Conservation (phyloP, 2,329 filamentous ascomycete genomes). For the Arachnomyces sp. region DNA sequence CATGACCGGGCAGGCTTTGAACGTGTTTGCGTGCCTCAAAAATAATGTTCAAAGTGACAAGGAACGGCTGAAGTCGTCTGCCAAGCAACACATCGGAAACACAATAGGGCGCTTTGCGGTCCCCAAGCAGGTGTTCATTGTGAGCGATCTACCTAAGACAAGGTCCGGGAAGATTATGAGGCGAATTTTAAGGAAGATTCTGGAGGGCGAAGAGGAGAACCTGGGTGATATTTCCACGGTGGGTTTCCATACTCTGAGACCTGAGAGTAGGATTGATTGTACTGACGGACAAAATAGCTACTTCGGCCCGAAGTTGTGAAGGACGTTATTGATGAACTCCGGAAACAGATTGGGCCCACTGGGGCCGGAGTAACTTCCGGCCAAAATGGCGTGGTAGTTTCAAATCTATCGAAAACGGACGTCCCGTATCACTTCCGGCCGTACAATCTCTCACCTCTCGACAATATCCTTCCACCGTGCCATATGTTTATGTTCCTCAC, state of each 20-base stretch:
- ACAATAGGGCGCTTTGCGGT: conserved; percentile 88
- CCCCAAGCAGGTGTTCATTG: conserved; percentile 74
- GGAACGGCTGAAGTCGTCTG: too few relatives aligned
- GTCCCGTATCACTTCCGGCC: conserved; percentile 1
- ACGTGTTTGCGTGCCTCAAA: conserved; percentile 82
- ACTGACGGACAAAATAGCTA: too few relatives aligned
- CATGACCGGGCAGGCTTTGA: conserved; percentile 83
- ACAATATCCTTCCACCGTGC: conserved; percentile 5
- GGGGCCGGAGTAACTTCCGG: too few relatives aligned
- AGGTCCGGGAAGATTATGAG: conserved; percentile 93
- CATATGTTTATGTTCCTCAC: conserved; percentile 6
- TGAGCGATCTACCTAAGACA: conserved; percentile 84
- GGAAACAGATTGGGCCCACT: too few relatives aligned
- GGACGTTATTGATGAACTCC: too few relatives aligned
- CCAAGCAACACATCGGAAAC: conserved; percentile 80
- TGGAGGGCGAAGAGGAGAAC: conserved; percentile 85
- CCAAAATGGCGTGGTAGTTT: too few relatives aligned
- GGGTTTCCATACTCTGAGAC: conserved; percentile 25
- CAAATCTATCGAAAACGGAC: background rate
- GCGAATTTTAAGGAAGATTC: conserved; percentile 80
- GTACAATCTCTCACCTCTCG: conserved; percentile 4
- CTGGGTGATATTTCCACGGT: conserved; percentile 78
- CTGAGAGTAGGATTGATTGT: too few relatives aligned
- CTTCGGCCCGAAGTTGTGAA: too few relatives aligned
- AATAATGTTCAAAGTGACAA: conserved; percentile 31